Evolutionary conservation across 306 rosid species (phyloP).

Genomic region (Carpinus viminea): DNA sequence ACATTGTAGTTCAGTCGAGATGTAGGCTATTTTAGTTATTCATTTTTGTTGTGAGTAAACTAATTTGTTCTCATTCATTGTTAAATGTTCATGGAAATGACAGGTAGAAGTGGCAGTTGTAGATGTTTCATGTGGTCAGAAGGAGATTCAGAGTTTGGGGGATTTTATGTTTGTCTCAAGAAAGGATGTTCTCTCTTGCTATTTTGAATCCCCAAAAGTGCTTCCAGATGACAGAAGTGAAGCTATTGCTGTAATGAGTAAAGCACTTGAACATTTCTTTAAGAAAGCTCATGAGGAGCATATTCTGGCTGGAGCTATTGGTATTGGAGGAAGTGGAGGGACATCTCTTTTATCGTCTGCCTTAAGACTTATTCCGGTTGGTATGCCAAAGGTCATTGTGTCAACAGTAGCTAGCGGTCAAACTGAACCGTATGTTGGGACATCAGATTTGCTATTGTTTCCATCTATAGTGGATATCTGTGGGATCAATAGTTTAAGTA

Average conservation of each 20-base stretch:
- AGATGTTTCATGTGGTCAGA: conserved; percentile 67
- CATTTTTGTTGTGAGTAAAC: background rate
- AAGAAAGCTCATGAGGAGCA: conserved; percentile 45
- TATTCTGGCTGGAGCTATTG: conserved; percentile 65
- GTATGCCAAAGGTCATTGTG: conserved; percentile 79
- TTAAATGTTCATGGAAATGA: conserved; percentile 20
- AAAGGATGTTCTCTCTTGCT: conserved; percentile 51
- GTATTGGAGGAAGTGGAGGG: conserved; percentile 89
- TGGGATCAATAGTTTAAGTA: conserved; percentile 80
- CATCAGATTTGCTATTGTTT: conserved; percentile 68
- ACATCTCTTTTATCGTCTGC: conserved; percentile 71
- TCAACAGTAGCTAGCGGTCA: conserved; percentile 93
- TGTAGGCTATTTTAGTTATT: background rate
- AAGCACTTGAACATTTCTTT: conserved; percentile 57
- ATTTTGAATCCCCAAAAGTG: conserved; percentile 28
- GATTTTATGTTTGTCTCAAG: conserved; percentile 65
- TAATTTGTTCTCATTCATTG: background rate
- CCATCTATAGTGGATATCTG: conserved; percentile 83
- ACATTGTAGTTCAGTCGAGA: background rate
- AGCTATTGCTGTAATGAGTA: conserved; percentile 70
- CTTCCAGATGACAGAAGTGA: conserved; percentile 70
- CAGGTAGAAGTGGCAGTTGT: conserved; percentile 62
- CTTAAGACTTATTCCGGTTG: conserved; percentile 66
- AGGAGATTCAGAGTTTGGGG: conserved; percentile 29
- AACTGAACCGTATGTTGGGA: conserved; percentile 78